Conservation (phyloP, 2,329 filamentous ascomycete species). For the Parasarocladium wereldwijsianum region DNA sequence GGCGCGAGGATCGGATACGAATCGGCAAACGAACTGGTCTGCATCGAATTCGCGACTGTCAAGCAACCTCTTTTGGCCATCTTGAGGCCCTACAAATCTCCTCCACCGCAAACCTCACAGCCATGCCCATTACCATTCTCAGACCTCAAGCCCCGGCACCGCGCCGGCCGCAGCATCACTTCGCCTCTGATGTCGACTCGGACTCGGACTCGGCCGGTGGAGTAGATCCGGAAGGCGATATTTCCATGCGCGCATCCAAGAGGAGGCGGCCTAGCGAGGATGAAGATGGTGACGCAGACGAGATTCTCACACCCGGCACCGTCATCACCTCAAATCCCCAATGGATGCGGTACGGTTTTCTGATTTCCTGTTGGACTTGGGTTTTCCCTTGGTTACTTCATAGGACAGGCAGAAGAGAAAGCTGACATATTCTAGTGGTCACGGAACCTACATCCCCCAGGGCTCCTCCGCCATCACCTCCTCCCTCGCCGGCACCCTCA, state of each 20-base stretch:
- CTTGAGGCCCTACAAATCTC: too few species aligned
- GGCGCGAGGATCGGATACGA: too few species aligned
- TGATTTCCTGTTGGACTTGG: background rate
- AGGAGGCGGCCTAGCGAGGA: slow-evolving; percentile 16
- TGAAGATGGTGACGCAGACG: slow-evolving; percentile 16
- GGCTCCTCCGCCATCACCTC: slow-evolving; percentile 59
- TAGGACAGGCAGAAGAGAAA: background rate
- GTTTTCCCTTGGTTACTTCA: background rate
- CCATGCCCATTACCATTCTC: slow-evolving; percentile 34
- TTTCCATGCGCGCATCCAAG: slow-evolving; percentile 28
- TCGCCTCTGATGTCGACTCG: slow-evolving; percentile 19
- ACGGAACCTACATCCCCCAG: slow-evolving; percentile 69
- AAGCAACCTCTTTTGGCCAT: too few species aligned
- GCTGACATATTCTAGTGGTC: slow-evolving; percentile 44
- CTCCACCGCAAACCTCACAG: slow-evolving; percentile 3
- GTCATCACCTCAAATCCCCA: slow-evolving; percentile 82
- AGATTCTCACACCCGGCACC: slow-evolving; percentile 79
- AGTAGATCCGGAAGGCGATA: slow-evolving; percentile 27
- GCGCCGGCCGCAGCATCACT: slow-evolving; percentile 8
- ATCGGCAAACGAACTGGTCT: too few species aligned
- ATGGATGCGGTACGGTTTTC: slow-evolving; percentile 75
- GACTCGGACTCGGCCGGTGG: slow-evolving; percentile 31
- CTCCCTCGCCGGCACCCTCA: slow-evolving; percentile 78
- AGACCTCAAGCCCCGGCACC: slow-evolving; percentile 21
- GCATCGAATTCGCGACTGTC: too few species aligned